Evolutionary conservation across 257 asterid species (phyloP).

Genomic region (Dorcoceras hygrometricum): DNA sequence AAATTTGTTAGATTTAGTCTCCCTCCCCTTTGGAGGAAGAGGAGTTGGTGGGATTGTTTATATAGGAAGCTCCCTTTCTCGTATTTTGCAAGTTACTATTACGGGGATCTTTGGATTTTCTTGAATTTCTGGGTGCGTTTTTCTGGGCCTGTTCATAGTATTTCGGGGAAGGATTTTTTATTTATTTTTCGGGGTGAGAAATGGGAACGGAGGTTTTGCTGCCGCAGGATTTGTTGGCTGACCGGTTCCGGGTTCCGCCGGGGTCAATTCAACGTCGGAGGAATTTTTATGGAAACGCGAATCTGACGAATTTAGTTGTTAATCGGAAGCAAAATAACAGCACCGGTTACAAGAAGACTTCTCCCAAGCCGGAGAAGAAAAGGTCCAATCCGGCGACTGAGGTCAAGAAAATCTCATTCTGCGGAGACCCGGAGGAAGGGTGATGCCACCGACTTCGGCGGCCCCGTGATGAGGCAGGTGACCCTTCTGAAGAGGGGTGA

Average conservation of each 20-base stretch:
- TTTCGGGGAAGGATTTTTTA: neutral
- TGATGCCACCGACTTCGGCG: constrained; percentile 10
- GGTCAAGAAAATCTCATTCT: constrained; percentile 25
- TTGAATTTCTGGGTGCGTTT: neutral
- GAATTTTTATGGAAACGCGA: constrained; percentile 15
- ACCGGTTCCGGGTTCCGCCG: constrained; percentile 20
- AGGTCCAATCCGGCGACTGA: constrained; percentile 23
- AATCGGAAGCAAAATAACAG: constrained; percentile 25
- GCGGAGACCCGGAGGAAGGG: constrained; percentile 35
- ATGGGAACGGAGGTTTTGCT: constrained; percentile 52
- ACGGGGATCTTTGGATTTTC: neutral
- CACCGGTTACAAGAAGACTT: constrained; percentile 26
- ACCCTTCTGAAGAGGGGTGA: constrained; percentile 44
- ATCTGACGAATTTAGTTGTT: constrained; percentile 23
- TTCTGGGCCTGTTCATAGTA: constrained; percentile 3
- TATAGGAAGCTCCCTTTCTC: neutral
- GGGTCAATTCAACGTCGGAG: constrained; percentile 21
- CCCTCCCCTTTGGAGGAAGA: constrained; percentile 32
- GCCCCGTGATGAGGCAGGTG: constrained; percentile 29
- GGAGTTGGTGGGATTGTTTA: constrained; percentile 28
- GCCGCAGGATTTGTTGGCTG: constrained; percentile 37
- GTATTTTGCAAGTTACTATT: neutral
- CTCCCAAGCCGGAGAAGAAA: constrained; percentile 38
- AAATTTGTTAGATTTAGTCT: constrained; percentile 15
- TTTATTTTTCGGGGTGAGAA: neutral